Evolutionary conservation across 2,329 filamentous ascomycete species (phyloP).

Genomic region (Xylariaceae sp.): DNA sequence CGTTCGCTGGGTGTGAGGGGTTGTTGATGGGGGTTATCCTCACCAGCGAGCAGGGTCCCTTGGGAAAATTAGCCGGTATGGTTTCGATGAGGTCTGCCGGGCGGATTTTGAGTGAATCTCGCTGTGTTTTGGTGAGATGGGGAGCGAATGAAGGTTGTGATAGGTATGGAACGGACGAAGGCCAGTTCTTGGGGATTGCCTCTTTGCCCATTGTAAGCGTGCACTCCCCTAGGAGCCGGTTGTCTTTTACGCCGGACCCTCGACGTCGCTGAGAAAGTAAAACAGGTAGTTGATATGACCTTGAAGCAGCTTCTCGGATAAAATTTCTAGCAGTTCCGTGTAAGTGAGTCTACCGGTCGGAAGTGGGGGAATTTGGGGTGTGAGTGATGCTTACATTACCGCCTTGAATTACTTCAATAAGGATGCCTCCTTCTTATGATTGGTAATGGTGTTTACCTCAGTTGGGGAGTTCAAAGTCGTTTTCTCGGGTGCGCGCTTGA

Average conservation of each 20-base stretch:
- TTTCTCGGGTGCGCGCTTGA: no score
- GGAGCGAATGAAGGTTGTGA: slow-evolving; percentile 43
- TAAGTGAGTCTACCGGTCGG: not conserved
- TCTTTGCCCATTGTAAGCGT: slow-evolving; percentile 25
- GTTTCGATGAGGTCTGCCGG: slow-evolving; percentile 27
- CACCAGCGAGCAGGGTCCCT: slow-evolving; percentile 45
- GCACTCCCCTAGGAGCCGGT: not conserved
- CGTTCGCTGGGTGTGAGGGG: slow-evolving; percentile 49
- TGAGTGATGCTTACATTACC: no score
- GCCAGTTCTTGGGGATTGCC: slow-evolving; percentile 53
- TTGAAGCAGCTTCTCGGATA: not conserved
- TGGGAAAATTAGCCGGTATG: slow-evolving; percentile 34
- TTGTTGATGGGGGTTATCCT: slow-evolving; percentile 49
- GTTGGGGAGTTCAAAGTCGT: no score
- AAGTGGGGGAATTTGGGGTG: no score
- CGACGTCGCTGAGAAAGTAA: not conserved
- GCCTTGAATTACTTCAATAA: no score
- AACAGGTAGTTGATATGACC: not conserved
- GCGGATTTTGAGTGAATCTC: slow-evolving; percentile 34
- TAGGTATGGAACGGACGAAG: slow-evolving; percentile 47
- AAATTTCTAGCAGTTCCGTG: not conserved
- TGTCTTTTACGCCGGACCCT: not conserved
- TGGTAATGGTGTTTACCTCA: no score
- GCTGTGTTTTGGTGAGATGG: slow-evolving; percentile 40
- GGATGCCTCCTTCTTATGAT: no score